Evolutionary conservation across 331 rosid genomes (phyloP).

Genomic region (Malus hybrid): DNA sequence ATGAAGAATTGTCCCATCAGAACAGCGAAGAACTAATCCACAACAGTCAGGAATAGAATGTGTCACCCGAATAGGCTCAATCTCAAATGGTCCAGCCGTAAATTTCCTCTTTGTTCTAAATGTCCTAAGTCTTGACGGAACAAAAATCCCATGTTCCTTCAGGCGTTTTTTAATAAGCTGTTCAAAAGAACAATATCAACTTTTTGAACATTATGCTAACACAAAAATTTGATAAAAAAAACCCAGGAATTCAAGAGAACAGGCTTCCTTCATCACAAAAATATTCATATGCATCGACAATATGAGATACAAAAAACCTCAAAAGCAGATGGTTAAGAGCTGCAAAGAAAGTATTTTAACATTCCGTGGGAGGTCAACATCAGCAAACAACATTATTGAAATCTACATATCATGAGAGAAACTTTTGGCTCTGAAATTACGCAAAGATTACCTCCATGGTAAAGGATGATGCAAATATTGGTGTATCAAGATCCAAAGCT

Average conservation of each 20-base stretch:
- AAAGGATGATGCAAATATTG: conserved; percentile 93
- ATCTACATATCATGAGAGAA: conserved; percentile 4
- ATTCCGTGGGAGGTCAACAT: conserved; percentile 1
- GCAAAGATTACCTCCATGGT: conserved; percentile 78
- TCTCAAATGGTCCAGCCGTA: conserved; percentile 91
- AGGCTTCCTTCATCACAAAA: neutral
- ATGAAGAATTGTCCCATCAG: conserved; percentile 96
- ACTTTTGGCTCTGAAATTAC: neutral
- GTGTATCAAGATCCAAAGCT: conserved; percentile 53
- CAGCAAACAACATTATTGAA: neutral
- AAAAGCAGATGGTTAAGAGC: neutral
- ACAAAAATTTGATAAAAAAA: conserved; percentile 1
- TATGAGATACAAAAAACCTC: neutral
- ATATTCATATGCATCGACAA: neutral
- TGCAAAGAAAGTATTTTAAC: conserved; percentile 2
- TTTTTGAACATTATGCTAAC: conserved; percentile 15
- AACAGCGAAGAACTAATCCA: conserved; percentile 95
- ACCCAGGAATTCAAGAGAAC: conserved; percentile 16
- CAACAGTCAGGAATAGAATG: conserved; percentile 99
- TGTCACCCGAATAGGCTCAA: conserved; percentile 88
- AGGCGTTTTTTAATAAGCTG: conserved; percentile 92
- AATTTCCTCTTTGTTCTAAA: conserved; percentile 72
- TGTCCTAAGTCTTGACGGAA: conserved; percentile 68
- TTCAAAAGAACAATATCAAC: conserved; percentile 23
- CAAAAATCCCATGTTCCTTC: conserved; percentile 87